Evolutionary conservation across 257 asterid genomes (phyloP), one percentile per base, ranked within the genome.

Genomic region (Solanum rostratum): DNA sequence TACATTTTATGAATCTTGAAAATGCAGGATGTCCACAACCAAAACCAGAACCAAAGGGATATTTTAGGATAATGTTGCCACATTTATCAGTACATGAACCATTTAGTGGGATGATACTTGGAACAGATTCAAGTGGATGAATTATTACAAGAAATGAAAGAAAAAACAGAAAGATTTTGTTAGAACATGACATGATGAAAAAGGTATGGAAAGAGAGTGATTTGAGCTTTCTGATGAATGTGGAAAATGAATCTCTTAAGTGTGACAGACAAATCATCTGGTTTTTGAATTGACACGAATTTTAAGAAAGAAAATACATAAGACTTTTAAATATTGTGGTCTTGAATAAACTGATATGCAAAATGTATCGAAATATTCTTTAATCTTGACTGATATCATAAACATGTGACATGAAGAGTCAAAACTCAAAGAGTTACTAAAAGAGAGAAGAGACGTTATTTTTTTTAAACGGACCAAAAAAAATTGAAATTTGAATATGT

Each of bases 21-120:
- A 93, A 93, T 68, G 69, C 82, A 41, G 96, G 94, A 62, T 88
- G 91, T 6, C 97, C 97, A 83, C 97, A 93, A 19, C 96, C 97
- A 65, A 68, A 85, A 50, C 89, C 87, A 3, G 95, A 88, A 41
- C 95, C 96, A 83, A 93, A 93, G 4, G 97, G 97, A 84, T 59
- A 92, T 79, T 90, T 92, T 6, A 93, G 41, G 69, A 91, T 81
- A 86, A 89, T 63, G 37, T 16, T 52, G 73, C 97, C 94, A 70
- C 97, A 93, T n/a, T 29, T 82, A 54, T 89, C 90, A 41, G 68
- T 90, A 80, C 97, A 93, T 15, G 92, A 73, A 30, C 68, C 70
- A 78, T 87, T 87, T 79, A 90, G 86, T 16, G 94, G 89, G 53
- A 90, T 85, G 88, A 88, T 90, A 76, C 95, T 87, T 7, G 90